A percentile compares a stretch with the other conserved stretches of the same genome.
Conservation (phyloP, 805 yeast genomes). For the Pichia ethanolica region DNA sequence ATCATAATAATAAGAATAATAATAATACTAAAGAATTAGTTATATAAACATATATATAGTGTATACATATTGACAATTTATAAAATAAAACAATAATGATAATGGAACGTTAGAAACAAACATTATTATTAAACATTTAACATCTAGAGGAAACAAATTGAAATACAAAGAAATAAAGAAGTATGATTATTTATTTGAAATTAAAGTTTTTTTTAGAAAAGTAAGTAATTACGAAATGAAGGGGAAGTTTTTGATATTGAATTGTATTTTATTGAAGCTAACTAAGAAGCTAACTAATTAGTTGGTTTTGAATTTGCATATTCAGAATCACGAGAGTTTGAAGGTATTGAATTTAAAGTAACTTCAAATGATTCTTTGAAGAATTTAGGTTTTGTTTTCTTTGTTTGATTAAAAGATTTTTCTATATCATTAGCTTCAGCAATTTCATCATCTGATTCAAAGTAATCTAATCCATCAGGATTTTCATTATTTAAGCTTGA, state of each 20-base stretch:
- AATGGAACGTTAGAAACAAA: neutral
- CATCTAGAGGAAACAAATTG: no score
- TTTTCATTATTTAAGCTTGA: neutral
- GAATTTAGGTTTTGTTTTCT: conserved; percentile 3
- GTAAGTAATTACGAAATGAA: no score
- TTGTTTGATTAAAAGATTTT: conserved; percentile 4
- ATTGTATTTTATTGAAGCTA: no score
- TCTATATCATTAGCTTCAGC: conserved; percentile 5
- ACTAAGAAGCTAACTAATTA: no score
- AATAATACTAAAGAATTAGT: no score
- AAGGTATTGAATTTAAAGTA: neutral
- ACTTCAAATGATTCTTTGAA: conserved; percentile 10
- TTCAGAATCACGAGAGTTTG: no score
- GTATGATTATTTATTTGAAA: neutral
- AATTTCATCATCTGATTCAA: conserved; percentile 5
- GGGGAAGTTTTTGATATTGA: no score
- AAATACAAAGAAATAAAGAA: neutral
- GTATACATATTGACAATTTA: neutral
- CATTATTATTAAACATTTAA: neutral
- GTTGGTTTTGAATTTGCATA: no score
- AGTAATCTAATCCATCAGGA: neutral
- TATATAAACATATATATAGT: neutral
- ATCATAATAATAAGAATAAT: no score
- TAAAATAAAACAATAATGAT: neutral
- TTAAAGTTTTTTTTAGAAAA: no score